Base-by-base conservation (phyloP, 140 eudicot species). In the Stevia rebaudiana region DNA sequence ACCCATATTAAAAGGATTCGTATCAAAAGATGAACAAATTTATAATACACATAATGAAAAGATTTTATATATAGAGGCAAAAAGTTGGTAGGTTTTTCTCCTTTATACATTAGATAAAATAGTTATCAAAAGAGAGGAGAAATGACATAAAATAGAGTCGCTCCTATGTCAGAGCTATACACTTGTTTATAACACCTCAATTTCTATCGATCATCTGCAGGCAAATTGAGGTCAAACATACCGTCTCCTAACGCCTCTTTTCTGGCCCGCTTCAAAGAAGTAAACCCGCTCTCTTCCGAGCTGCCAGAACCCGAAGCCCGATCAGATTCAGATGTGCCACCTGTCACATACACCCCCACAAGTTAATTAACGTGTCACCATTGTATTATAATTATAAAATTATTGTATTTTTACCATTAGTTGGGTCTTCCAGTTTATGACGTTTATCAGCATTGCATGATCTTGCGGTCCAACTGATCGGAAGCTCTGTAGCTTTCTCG, bases 181-280 rank as follows among this genome's bases (percentile, higher is more conserved):
- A 68, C 64, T 75, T 68, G 69, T 30, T 50, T 46, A 30, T 72
- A 65, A 65, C 78, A 64, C 72, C 68, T 81, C 46, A 81, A 59
- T 81, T 70, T 74, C 83, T 67, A 61, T 77, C 86, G 2, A 46
- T 68, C 63, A 35, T 80, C 88, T 0, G 94, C 94, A 49, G 95
- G 95, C 75, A 86, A 69, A 79, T 90, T 90, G 39, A 90, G 95
- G 80, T 90, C 97, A 70, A 90, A 67, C 74, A 75, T 22, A 37
- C 80, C 73, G 15, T 70, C 81, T 36, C 71, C 80, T 51, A 52
- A 56, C 23, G 65, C 63, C 13, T 46, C 90, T 67, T 51, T 72
- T 63, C 81, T 83, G 0, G 89, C 68, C 33, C 81, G 81, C 79
- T 81, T 90, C 52, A 71, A 44, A 35, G 86, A 67, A 49, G 80